Evolutionary conservation across 164 flowering plant genomes (phyloP).

Genomic region (Tinospora cordifolia): DNA sequence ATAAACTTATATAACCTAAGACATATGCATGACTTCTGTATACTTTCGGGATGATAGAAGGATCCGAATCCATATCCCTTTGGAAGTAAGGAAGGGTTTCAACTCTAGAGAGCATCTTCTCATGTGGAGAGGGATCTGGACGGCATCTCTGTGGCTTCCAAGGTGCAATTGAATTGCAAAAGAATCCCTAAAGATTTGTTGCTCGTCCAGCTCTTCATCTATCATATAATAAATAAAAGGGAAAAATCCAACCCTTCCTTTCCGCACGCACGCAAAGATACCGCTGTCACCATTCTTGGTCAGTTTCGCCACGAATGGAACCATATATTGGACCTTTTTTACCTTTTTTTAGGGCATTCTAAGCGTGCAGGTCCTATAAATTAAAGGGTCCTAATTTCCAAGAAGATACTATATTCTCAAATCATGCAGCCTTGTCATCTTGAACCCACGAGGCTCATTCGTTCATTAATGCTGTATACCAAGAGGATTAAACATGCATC

Average conservation of each 20-base stretch:
- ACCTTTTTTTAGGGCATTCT: too few relatives aligned
- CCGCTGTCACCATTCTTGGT: too few relatives aligned
- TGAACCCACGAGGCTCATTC: slow-evolving; percentile 8
- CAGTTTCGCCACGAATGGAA: not conserved
- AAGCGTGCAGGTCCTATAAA: too few relatives aligned
- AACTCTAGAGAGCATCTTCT: slow-evolving; percentile 22
- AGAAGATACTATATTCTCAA: slow-evolving; percentile 7
- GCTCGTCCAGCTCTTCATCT: slow-evolving; percentile 3
- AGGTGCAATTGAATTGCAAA: slow-evolving; percentile 21
- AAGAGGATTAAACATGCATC: too few relatives aligned
- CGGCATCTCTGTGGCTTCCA: slow-evolving; percentile 37
- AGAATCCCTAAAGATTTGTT: slow-evolving; percentile 16
- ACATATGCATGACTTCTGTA: too few relatives aligned
- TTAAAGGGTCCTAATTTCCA: slow-evolving; percentile 9
- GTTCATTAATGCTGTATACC: too few relatives aligned
- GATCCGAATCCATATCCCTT: too few relatives aligned
- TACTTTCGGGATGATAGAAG: too few relatives aligned
- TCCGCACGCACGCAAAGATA: not conserved
- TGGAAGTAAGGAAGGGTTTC: slow-evolving; percentile 17
- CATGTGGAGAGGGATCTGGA: slow-evolving; percentile 31
- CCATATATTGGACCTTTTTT: not conserved
- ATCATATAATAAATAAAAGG: slow-evolving; percentile 7
- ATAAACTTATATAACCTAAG: too few relatives aligned
- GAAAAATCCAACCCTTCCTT: too few relatives aligned
- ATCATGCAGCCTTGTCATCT: slow-evolving; percentile 15